A percentile compares a stretch with the other conserved stretches of the same genome.
phyloP scores from a whole-genome alignment of 2,329 filamentous ascomycete species.

The Aspergillus pseudonomiae region DNA sequence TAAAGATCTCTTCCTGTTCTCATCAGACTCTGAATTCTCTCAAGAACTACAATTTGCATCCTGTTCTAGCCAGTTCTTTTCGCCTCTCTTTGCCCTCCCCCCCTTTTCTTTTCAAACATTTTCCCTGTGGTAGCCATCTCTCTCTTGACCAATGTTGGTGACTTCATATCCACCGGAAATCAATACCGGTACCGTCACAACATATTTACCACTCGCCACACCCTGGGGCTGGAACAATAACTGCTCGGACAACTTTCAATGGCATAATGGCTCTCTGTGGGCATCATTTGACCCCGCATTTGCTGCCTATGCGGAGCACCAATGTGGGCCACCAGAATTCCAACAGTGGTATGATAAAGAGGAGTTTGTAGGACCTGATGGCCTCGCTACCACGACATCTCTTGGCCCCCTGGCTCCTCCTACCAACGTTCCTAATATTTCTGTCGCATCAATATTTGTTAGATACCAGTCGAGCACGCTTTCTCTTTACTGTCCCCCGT shows the following conservation, averaged over 20 bases:
- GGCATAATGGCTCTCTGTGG: too few relatives aligned
- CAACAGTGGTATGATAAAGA: not conserved
- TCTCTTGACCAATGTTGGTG: not conserved
- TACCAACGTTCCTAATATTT: not conserved
- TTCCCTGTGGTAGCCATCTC: not conserved
- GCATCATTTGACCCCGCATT: too few relatives aligned
- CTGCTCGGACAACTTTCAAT: not conserved
- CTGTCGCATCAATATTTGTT: not conserved
- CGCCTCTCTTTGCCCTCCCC: not conserved
- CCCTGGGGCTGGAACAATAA: not conserved
- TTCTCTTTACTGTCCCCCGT: not conserved
- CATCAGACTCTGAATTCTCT: too few relatives aligned
- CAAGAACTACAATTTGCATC: not conserved
- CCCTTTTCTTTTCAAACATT: not conserved
- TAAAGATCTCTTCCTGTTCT: not conserved
- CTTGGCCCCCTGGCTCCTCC: not conserved
- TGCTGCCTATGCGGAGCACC: too few relatives aligned
- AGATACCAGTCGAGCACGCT: not conserved
- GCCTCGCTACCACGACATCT: too few relatives aligned
- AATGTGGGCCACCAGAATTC: not conserved
- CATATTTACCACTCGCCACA: not conserved
- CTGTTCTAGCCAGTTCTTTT: not conserved
- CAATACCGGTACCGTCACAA: accelerated
- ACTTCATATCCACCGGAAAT: not conserved
- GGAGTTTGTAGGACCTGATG: too few relatives aligned